phyloP scores from a whole-genome alignment of 306 rosid species.

The Begonia peltatifolia region DNA sequence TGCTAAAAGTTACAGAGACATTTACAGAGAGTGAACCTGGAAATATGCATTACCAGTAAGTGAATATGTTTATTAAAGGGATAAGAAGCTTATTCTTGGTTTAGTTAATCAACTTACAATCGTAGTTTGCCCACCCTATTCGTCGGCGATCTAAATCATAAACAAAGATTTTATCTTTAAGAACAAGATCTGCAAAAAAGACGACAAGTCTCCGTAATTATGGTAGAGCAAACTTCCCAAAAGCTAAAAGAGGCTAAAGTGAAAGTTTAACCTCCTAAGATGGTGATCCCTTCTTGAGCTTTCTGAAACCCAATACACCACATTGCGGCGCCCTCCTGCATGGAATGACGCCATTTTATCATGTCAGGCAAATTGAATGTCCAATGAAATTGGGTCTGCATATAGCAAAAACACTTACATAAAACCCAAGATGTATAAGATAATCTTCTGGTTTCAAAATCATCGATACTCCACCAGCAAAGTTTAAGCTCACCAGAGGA shows the following conservation, averaged over 20 bases:
- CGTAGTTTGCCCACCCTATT: constrained; percentile 76
- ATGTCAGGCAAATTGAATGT: too few species aligned
- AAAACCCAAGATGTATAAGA: constrained; percentile 41
- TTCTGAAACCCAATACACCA: constrained; percentile 91
- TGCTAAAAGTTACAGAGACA: constrained; percentile 62
- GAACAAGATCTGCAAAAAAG: constrained; percentile 52
- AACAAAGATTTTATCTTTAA: constrained; percentile 75
- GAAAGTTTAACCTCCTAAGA: constrained; percentile 70
- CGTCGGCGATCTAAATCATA: constrained; percentile 69
- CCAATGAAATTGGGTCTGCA: too few species aligned
- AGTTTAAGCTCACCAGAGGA: constrained; percentile 78
- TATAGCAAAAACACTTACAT: constrained; percentile 28
- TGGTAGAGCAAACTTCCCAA: too few species aligned
- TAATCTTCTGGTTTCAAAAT: constrained; percentile 82
- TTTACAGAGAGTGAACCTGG: constrained; percentile 80
- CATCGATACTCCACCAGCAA: constrained; percentile 76
- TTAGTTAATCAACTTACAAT: constrained; percentile 38
- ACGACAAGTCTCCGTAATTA: too few species aligned
- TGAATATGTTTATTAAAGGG: not conserved
- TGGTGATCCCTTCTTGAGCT: constrained; percentile 55
- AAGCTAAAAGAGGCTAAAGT: too few species aligned
- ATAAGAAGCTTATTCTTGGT: not conserved
- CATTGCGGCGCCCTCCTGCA: constrained; percentile 55
- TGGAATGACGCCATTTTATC: not conserved
- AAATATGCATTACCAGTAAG: not conserved